Percentiles rank a stretch among this genome's conserved stretches.
Conservation (phyloP, 768 basidiomycete species). For the Boletus rubescentipes region DNA sequence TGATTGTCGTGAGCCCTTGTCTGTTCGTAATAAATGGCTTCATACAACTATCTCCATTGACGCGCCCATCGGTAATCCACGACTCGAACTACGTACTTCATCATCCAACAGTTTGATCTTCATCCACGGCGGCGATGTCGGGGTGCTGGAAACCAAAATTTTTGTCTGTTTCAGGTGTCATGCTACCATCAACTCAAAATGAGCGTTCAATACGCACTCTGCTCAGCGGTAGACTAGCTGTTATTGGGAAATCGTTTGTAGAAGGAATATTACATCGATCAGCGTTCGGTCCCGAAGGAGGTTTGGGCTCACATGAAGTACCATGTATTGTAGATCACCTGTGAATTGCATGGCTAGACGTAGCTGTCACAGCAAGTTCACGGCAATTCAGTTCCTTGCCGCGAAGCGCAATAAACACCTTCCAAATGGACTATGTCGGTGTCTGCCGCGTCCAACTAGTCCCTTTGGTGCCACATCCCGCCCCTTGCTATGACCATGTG, state of each 20-base stretch:
- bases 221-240: neutral
- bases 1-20: neutral
- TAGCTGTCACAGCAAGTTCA: neutral
- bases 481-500: neutral
- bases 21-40: neutral
- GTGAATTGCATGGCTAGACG: neutral
- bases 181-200: constrained; percentile 4
- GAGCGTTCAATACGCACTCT: neutral
- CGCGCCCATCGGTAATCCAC: neutral
- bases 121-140: neutral
- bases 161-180: neutral
- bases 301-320: neutral
- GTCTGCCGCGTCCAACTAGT: neutral
- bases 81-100: neutral
- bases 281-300: neutral
- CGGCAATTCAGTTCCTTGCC: neutral
- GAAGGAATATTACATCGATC: no score
- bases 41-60: neutral
- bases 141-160: neutral
- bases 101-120: neutral
- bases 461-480: neutral
- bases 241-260: neutral
- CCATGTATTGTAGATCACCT: neutral
- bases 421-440: constrained; percentile 5
- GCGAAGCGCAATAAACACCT: neutral